phyloP scores from a whole-genome alignment of 805 yeast genomes.

The Clavispora vitiphila region DNA sequence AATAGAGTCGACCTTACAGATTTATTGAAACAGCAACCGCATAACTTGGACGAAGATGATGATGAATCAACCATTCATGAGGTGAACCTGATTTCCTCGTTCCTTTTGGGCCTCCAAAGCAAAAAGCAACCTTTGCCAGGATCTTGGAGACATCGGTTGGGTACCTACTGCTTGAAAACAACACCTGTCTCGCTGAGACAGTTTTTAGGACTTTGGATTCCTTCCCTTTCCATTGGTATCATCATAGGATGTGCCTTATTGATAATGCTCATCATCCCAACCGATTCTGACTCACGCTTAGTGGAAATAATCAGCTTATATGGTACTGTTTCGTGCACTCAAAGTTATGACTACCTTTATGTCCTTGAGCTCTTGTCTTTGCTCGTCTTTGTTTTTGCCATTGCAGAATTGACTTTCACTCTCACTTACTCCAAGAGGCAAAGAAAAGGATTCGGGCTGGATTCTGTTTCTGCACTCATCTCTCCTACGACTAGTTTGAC shows the following conservation, averaged over 20 bases:
- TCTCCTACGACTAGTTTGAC: conserved; percentile 1
- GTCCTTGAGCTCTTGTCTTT: conserved; percentile 53
- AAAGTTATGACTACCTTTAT: conserved; percentile 40
- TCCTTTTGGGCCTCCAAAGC: conserved; percentile 15
- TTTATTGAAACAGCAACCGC: conserved; percentile 18
- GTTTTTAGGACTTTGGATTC: conserved; percentile 10
- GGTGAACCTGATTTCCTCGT: conserved; percentile 23
- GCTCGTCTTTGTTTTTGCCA: conserved; percentile 46
- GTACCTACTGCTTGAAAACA: conserved; percentile 14
- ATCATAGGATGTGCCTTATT: background rate
- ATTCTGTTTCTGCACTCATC: background rate
- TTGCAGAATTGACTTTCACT: conserved; percentile 39
- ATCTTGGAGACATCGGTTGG: conserved; percentile 25
- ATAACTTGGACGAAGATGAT: conserved; percentile 1
- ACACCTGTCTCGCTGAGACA: conserved; percentile 7
- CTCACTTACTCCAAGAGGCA: conserved; percentile 16
- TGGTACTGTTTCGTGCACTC: background rate
- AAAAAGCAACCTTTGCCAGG: conserved; percentile 12
- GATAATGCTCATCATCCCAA: conserved; percentile 14
- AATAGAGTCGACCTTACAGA: conserved; percentile 60
- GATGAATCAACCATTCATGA: conserved; percentile 24
- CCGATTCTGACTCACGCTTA: conserved; percentile 5
- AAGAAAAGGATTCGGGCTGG: conserved; percentile 4
- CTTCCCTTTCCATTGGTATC: background rate
- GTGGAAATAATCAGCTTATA: background rate